phyloP scores from a whole-genome alignment of 306 rosid species.

The Vigna unguiculata region DNA sequence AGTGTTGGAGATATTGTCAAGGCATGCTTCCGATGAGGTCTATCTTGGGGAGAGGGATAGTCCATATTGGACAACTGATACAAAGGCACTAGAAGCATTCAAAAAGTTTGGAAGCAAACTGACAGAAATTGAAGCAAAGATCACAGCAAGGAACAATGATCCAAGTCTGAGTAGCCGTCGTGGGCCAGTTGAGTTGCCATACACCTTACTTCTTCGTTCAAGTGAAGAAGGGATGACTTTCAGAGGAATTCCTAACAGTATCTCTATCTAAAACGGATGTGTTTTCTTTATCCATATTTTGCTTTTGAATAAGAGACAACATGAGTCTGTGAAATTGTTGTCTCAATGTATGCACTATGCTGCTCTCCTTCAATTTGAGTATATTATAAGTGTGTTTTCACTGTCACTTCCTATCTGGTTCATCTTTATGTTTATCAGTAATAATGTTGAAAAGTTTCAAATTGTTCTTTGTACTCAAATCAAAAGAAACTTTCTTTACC shows the following conservation, averaged over 20 bases:
- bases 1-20: conserved; percentile 70
- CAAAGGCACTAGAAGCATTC: conserved; percentile 22
- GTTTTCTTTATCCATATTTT: not conserved
- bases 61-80: not conserved
- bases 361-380: not conserved
- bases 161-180: conserved; percentile 45
- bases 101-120: conserved; percentile 47
- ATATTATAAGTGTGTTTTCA: too few species aligned
- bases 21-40: conserved; percentile 70
- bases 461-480: too few species aligned
- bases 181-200: conserved; percentile 70
- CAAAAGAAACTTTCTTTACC: too few species aligned
- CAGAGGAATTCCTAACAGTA: conserved; percentile 79
- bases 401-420: too few species aligned
- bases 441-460: too few species aligned
- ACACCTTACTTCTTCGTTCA: conserved; percentile 67
- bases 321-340: not conserved
- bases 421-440: too few species aligned
- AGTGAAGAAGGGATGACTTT: conserved; percentile 70
- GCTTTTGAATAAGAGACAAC: not conserved
- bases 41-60: conserved; percentile 45
- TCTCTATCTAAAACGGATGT: conserved; percentile 47
- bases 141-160: conserved; percentile 35
- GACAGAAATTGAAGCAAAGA: conserved; percentile 39
- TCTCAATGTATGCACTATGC: not conserved